Base-by-base conservation (phyloP, 495 filamentous ascomycete genomes). In the Neurospora discreta region DNA sequence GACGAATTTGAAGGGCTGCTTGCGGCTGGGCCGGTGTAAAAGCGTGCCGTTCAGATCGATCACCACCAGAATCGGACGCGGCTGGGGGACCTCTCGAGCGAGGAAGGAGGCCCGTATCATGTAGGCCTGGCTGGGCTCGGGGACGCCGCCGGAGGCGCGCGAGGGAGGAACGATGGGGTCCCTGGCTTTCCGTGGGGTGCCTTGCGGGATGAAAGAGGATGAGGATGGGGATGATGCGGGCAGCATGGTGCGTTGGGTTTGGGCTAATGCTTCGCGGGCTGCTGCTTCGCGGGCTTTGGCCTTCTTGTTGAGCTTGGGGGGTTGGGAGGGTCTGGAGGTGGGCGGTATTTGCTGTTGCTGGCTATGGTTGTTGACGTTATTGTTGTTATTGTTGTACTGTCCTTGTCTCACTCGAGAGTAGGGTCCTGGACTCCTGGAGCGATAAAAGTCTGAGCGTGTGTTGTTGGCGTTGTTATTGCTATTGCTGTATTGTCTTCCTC, bases 1-100 rank as follows among this genome's bases (percentile, higher is more conserved):
- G 3, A 84, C 76, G 77, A 92, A 91, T n/a, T 75, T 76, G 0
- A 80, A 82, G 0, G 90, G 85, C 1, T 69, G 26, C 3, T 80
- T 74, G 11, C 83, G 81, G 39, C 80, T 79, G 11, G 88, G 89
- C 15, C 95, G 92, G 76, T 85, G 83, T 18, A 98, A 84, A 3
- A 99, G 84, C 0, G 96, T 97, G 71, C 96, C 95, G 81, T 98
- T 99, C 0, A 99, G 85, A 78, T 99, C 95, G 71, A 98, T 88
- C 38, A 98, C 87, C 23, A 99, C 80, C 3, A 99, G 88, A 1
- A 97, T 81, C 11, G 83, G 81, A 3, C 80, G 80, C 8, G 83
- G 78, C 23, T 58, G 10, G 1, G 74, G 46, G 1, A 84, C 74
- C 0, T 39, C 40, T 33, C 68, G 73, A 1, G 79, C 73, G 1